phyloP scores from a whole-genome alignment of 345 rosid genomes.

The Heritiera fomes region DNA sequence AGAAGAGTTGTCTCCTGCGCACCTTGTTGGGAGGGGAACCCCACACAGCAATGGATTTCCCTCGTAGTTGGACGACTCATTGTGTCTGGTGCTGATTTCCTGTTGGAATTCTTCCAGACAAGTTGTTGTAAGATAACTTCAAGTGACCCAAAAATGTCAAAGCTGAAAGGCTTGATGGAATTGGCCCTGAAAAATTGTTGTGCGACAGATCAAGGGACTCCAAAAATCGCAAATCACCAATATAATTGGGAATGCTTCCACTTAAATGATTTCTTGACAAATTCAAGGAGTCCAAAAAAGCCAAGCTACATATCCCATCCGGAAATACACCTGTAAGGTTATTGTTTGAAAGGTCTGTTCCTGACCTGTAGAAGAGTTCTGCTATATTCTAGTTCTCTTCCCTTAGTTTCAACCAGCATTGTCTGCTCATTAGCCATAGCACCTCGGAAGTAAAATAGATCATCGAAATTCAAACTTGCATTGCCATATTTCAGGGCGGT shows the following conservation, averaged over 20 bases:
- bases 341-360: neutral
- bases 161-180: neutral
- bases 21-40: neutral
- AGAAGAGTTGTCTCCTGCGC: neutral
- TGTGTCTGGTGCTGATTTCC: neutral
- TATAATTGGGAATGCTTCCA: neutral
- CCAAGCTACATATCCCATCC: neutral
- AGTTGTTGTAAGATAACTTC: neutral
- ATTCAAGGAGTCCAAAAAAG: neutral
- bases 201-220: neutral
- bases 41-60: conserved; percentile 4
- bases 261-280: neutral
- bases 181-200: neutral
- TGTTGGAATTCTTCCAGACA: neutral
- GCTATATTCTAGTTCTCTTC: conserved; percentile 3
- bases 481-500: neutral
- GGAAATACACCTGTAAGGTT: neutral
- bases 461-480: neutral
- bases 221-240: neutral
- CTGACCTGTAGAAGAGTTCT: neutral
- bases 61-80: neutral
- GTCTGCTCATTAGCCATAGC: neutral
- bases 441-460: neutral
- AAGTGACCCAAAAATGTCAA: neutral
- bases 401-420: neutral